phyloP scores from a whole-genome alignment of 805 yeast species.

The Ogataea nonfermentans region DNA sequence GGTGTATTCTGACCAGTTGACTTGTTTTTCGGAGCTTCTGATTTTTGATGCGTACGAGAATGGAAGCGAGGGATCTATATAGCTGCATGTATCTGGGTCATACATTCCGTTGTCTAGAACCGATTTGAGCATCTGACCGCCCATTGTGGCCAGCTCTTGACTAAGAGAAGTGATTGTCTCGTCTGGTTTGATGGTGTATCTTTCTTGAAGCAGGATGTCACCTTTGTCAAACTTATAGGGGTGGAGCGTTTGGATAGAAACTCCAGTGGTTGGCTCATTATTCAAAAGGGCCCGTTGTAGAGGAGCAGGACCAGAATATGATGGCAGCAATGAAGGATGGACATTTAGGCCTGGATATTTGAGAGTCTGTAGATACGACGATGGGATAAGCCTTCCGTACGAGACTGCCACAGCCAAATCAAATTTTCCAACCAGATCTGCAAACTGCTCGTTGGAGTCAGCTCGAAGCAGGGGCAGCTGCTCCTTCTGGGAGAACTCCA shows the following conservation, averaged over 20 bases:
- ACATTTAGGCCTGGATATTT: slow-evolving; percentile 77
- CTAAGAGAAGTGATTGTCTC: slow-evolving; percentile 50
- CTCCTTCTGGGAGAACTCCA: slow-evolving; percentile 35
- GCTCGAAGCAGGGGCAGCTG: slow-evolving; percentile 47
- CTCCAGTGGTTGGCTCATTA: slow-evolving; percentile 67
- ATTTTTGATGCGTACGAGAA: slow-evolving; percentile 62
- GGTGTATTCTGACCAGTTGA: slow-evolving; percentile 46
- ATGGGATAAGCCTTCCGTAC: slow-evolving; percentile 80
- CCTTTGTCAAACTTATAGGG: slow-evolving; percentile 87
- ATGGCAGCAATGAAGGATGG: slow-evolving; percentile 88
- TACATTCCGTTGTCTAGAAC: slow-evolving; percentile 40
- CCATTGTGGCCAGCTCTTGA: slow-evolving; percentile 52
- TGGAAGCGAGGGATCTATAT: slow-evolving; percentile 28
- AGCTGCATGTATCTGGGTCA: slow-evolving; percentile 16
- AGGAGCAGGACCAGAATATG: slow-evolving; percentile 86
- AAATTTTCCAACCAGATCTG: slow-evolving; percentile 34
- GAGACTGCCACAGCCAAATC: slow-evolving; percentile 88
- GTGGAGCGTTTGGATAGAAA: slow-evolving; percentile 85
- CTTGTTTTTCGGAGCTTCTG: slow-evolving; percentile 37
- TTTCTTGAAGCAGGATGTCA: slow-evolving; percentile 57
- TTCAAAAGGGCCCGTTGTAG: slow-evolving; percentile 75
- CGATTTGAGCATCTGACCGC: slow-evolving; percentile 55
- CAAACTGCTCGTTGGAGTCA: slow-evolving; percentile 43
- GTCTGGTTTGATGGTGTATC: slow-evolving; percentile 35
- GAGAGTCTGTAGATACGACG: slow-evolving; percentile 45